Conservation (phyloP, 352 stramenopile species). For the Hyaloperonospora brassicae region DNA sequence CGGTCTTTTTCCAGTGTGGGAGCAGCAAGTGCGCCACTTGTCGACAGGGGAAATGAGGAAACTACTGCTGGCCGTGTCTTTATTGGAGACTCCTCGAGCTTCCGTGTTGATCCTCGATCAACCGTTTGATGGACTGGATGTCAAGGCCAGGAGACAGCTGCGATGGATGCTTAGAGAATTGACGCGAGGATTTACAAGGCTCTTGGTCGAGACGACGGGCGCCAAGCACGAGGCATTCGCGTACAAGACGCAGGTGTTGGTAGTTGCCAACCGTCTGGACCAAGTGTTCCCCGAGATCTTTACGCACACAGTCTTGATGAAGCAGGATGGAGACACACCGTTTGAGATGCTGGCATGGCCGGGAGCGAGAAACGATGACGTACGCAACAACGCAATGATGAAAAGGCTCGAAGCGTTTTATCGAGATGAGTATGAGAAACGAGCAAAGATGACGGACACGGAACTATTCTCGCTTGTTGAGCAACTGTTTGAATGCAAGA, state of each 20-base stretch:
- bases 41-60: constrained; percentile 91
- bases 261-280: constrained; percentile 84
- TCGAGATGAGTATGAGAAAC: constrained; percentile 27
- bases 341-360: constrained; percentile 38
- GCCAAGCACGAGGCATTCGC: constrained; percentile 70
- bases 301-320: constrained; percentile 49
- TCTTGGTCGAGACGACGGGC: constrained; percentile 83
- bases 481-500: constrained; percentile 30
- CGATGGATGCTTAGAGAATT: constrained; percentile 82
- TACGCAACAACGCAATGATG: constrained; percentile 34
- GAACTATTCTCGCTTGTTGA: constrained; percentile 32
- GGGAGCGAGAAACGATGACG: constrained; percentile 19
- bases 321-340: constrained; percentile 11
- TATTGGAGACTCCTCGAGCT: constrained; percentile 62
- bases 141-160: constrained; percentile 62
- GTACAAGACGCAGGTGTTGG: constrained; percentile 81
- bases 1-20: constrained; percentile 85
- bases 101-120: constrained; percentile 88
- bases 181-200: constrained; percentile 77
- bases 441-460: constrained; percentile 22
- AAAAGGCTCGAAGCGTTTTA: constrained; percentile 31
- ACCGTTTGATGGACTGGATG: constrained; percentile 90
- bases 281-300: constrained; percentile 83
- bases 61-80: constrained; percentile 76
- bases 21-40: constrained; percentile 74